Base-by-base conservation (phyloP, 345 rosid genomes). In the Gynandropsis gynandra region DNA sequence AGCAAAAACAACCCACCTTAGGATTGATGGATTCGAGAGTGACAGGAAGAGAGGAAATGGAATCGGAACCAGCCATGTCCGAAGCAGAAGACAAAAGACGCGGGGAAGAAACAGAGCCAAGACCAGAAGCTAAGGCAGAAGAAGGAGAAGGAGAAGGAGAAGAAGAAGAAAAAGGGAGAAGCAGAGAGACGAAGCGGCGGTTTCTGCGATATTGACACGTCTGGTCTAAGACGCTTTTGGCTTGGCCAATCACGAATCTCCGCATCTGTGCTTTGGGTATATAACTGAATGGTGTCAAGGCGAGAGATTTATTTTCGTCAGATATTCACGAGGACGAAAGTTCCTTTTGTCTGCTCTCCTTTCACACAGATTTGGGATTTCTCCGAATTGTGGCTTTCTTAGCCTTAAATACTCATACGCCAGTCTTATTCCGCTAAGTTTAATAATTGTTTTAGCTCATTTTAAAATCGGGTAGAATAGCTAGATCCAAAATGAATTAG, bases 211-310 rank as follows among this genome's bases (percentile, higher is more conserved):
- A 59, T 1, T 60, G 79, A 52, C 54, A 45, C 7, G 68, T 52
- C 19, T 59, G 63, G 27, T 53, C 40, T 12, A 67, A 16, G 39
- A 74, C 50, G 19, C 40, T 66, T 61, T 64, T 58, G 15, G 70
- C 80, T n/a, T n/a, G n/a, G n/a, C n/a, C n/a, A n/a, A n/a, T n/a
- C 42, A 73, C 88, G 73, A 75, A 77, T 74, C 73, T 72, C 79
- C 86, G 80, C 88, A 79, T 86, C 54, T 64, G 57, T 51, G 54
- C 37, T 48, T 4, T 16, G 52, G n/a, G n/a, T n/a, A 31, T 67
- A 34, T 56, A 51, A 48, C 43, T 31, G 27, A 61, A n/a, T n/a
- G n/a, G n/a, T n/a, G n/a, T n/a, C n/a, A n/a, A n/a, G n/a, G n/a
- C n/a, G n/a, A n/a, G n/a, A n/a, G n/a, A n/a, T n/a, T n/a, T n/a